Evolutionary conservation across 306 rosid genomes (phyloP).

Genomic region (Sicyos edulis): DNA sequence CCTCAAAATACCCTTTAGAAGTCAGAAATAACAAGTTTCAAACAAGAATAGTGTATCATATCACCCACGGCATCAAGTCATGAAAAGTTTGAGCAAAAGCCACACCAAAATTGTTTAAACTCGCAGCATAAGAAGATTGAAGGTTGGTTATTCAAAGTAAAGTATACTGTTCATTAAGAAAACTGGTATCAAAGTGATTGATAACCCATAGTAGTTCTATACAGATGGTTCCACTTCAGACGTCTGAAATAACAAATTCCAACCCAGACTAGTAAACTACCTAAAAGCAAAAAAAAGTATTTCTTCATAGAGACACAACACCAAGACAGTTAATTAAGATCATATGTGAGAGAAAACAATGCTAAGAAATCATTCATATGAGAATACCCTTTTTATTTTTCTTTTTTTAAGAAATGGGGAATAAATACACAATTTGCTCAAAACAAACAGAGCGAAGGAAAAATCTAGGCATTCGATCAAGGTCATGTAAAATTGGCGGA

Average conservation of each 20-base stretch:
- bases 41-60: neutral
- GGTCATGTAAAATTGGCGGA: neutral
- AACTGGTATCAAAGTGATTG: neutral
- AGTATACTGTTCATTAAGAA: neutral
- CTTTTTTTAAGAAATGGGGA: neutral
- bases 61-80: conserved; percentile 1
- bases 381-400: neutral
- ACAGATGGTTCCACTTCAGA: conserved; percentile 2
- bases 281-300: neutral
- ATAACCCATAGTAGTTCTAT: neutral
- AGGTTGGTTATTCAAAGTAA: neutral
- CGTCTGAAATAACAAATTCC: neutral
- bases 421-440: neutral
- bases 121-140: neutral
- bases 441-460: neutral
- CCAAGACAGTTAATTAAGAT: neutral
- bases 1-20: neutral
- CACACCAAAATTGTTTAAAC: neutral
- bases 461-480: neutral
- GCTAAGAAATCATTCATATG: neutral
- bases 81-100: conserved; percentile 1
- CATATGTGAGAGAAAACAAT: neutral
- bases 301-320: neutral
- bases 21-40: neutral
- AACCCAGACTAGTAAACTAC: neutral